A percentile compares a stretch with the other conserved stretches of the same genome.
Conservation (phyloP, 345 rosid genomes). For the Alliaria petiolata region DNA sequence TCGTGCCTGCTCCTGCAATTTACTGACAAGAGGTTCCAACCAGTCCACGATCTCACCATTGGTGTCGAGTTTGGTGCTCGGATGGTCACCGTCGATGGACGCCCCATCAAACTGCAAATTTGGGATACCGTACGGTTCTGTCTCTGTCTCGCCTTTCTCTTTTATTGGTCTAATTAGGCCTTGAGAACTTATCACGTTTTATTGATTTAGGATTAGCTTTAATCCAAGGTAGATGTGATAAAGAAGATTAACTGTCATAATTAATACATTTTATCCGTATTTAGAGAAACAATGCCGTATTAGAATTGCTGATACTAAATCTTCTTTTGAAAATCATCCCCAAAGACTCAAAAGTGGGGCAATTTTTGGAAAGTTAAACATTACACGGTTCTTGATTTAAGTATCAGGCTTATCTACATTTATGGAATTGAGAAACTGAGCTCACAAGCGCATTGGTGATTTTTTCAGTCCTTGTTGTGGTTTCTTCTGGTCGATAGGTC, state of each 20-base stretch:
- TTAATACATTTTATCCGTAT: neutral
- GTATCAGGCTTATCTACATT: neutral
- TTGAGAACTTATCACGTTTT: neutral
- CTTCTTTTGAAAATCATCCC: neutral
- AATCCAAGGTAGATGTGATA: neutral
- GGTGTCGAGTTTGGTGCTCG: conserved; percentile 77
- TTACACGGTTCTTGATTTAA: neutral
- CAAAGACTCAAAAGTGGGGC: neutral
- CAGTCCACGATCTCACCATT: conserved; percentile 73
- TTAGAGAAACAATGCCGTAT: neutral
- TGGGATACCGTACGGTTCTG: conserved; percentile 57
- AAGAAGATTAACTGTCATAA: neutral
- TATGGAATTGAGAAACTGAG: neutral
- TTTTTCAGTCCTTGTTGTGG: neutral
- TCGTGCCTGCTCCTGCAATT: conserved; percentile 65
- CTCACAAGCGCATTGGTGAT: neutral
- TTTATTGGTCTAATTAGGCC: neutral
- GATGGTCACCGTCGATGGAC: conserved; percentile 59
- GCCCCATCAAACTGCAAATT: conserved; percentile 62
- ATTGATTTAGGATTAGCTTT: conserved; percentile 5
- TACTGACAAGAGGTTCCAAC: conserved; percentile 72
- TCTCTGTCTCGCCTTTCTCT: neutral
- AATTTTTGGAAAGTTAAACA: neutral
- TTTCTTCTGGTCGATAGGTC: neutral
- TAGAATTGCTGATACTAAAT: neutral